These are phyloP conservation scores for Dryas drummondii DNA, from an alignment of 306 rosid species.

Conservation along the genomic window DNA sequence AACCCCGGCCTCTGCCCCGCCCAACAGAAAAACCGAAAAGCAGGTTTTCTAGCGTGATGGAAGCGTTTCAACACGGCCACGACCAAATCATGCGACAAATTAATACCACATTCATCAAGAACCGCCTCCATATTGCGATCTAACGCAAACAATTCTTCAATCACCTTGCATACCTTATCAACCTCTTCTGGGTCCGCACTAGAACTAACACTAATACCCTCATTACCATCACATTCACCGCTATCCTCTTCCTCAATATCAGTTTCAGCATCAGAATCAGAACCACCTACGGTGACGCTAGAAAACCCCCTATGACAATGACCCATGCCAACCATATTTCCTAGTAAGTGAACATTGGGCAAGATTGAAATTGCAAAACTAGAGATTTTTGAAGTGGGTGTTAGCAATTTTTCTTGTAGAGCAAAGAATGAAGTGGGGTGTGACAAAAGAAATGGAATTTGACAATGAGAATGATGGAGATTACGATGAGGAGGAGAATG, in stretches of 20 bases:
- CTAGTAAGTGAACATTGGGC: conserved; percentile 10
- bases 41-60: conserved; percentile 81
- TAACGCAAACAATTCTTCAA: conserved; percentile 81
- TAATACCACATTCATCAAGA: conserved; percentile 66
- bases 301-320: conserved; percentile 29
- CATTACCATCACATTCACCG: conserved; percentile 16
- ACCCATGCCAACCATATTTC: conserved; percentile 20
- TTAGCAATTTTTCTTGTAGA: conserved; percentile 58
- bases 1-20: conserved; percentile 63
- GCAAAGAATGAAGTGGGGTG: conserved; percentile 64
- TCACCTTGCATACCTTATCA: conserved; percentile 73
- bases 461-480: conserved; percentile 59
- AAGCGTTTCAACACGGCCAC: conserved; percentile 74
- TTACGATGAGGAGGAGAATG: conserved; percentile 49
- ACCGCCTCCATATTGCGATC: conserved; percentile 93
- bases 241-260: conserved; percentile 24
- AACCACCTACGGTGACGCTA: conserved; percentile 26
- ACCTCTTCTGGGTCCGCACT: conserved; percentile 60
- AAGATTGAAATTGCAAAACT: background rate
- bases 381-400: conserved; percentile 17
- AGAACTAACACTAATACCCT: conserved; percentile 26
- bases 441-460: conserved; percentile 82
- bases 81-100: conserved; percentile 73
- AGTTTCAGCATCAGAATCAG: conserved; percentile 42
- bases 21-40: conserved; percentile 91